Evolutionary conservation across 768 basidiomycete species (phyloP).

Genomic region (Termitomyces bulborhizus): DNA sequence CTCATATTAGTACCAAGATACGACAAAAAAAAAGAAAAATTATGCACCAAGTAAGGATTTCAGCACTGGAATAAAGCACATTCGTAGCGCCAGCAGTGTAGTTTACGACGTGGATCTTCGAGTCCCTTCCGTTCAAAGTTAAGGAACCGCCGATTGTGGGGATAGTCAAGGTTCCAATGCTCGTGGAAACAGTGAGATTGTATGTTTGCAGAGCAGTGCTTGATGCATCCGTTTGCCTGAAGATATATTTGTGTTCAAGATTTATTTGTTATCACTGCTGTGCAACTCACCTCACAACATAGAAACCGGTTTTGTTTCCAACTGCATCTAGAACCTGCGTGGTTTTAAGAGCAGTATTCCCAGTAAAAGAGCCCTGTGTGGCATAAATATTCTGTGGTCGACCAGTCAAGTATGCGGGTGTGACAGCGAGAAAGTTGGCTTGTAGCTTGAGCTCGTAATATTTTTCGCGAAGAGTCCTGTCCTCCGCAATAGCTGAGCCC

Average conservation of each 20-base stretch:
- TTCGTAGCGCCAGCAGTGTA: constrained; percentile 38
- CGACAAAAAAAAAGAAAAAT: not conserved
- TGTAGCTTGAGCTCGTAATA: constrained; percentile 48
- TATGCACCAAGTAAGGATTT: constrained; percentile 41
- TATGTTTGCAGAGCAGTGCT: constrained; percentile 32
- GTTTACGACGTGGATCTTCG: constrained; percentile 46
- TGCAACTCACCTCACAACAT: constrained; percentile 30
- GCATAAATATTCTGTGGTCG: constrained; percentile 34
- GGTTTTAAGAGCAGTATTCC: constrained; percentile 41
- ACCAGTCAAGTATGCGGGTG: constrained; percentile 43
- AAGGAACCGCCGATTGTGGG: constrained; percentile 39
- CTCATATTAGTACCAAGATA: not conserved
- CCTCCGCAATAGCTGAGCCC: constrained; percentile 47
- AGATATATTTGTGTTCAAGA: not conserved
- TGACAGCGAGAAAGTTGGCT: constrained; percentile 43
- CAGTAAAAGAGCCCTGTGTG: constrained; percentile 39
- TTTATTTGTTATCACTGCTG: too few species aligned
- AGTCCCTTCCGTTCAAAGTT: constrained; percentile 43
- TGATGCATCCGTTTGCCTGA: constrained; percentile 35
- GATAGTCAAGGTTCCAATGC: constrained; percentile 33
- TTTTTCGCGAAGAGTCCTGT: constrained; percentile 45
- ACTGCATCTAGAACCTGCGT: constrained; percentile 44
- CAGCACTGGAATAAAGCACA: constrained; percentile 41
- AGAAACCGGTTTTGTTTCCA: constrained; percentile 42
- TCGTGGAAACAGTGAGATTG: constrained; percentile 37